These are phyloP conservation scores for Cicer judaicum DNA, from an alignment of 306 rosid genomes.

Conservation along the genomic window DNA sequence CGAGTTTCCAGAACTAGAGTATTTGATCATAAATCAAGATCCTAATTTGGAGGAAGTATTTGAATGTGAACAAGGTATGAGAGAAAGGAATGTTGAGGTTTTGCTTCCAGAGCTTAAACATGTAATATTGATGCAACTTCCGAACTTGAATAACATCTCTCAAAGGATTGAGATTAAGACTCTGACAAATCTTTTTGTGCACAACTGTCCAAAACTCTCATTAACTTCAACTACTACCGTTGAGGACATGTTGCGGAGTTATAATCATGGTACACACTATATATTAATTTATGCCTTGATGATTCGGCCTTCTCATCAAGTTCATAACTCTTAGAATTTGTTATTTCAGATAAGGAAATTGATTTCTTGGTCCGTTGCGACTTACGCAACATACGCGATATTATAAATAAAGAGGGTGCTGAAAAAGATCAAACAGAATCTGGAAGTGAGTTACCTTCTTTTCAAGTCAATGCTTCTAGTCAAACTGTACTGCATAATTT, in stretches of 20 bases:
- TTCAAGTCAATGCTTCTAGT: background rate
- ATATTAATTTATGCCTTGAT: background rate
- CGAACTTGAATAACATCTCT: background rate
- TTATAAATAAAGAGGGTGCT: background rate
- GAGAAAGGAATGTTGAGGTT: no score
- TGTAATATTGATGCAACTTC: constrained; percentile 4
- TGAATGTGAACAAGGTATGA: no score
- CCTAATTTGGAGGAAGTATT: no score
- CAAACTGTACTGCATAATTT: background rate
- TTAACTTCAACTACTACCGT: background rate
- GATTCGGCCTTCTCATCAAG: background rate
- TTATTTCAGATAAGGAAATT: background rate
- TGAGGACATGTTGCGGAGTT: background rate
- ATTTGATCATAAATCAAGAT: no score
- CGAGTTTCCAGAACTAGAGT: no score
- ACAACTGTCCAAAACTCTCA: constrained; percentile 5
- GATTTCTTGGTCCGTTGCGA: background rate
- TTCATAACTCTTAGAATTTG: background rate
- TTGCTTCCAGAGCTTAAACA: no score
- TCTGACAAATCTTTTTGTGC: background rate
- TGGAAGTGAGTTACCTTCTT: background rate
- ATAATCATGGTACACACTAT: background rate
- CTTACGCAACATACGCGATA: background rate
- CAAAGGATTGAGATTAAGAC: constrained; percentile 9
- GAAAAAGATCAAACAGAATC: background rate